Base-by-base conservation (phyloP, 345 rosid genomes). In the Hirschfeldia incana region DNA sequence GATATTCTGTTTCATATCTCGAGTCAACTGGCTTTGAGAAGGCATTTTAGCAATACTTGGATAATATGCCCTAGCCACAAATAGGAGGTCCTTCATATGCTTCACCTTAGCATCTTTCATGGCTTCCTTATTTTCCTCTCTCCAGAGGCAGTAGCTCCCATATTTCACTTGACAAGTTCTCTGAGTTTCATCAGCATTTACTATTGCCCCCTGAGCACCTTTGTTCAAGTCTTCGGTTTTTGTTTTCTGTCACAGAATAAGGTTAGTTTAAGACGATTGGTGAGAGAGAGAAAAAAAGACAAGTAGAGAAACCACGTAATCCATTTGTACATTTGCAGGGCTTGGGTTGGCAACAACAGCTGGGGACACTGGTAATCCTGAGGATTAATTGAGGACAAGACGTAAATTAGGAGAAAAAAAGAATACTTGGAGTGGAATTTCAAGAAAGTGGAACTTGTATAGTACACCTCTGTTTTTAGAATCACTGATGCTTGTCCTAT, bases 141-240 rank as follows among this genome's bases (percentile, higher is more conserved):
- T 89, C 99, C 98, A 96, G 70, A 86, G 87, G 88, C 99, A 96
- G 85, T 96, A 96, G 85, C 97, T 90, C 72, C 98, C 97, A 84
- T 85, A 92, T 81, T 81, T 85, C 76, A 82, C 61, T 80, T 96
- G 97, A 84, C 99, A 96, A 63, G 72, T 77, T 78, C 81, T 87
- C 69, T 67, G 84, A 81, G 67, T 82, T 75, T 83, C 91, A 76
- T 84, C 88, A 73, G 72, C 65, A 27, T 12, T 57, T 39, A 70
- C 83, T 79, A 61, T 78, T 37, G 26, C 70, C 42, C 58, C 17
- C 78, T 81, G 68, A 69, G 28, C 59, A 8, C 21, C 77, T 65
- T 73, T 78, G 59, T 6, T 46, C 21, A 76, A 51, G 57, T 49
- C 75, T 76, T 33, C 76, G 60, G 51, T 68, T 73, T 42, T 59